Evolutionary conservation across 805 yeast species (phyloP).

Genomic region (Candida broadrunensis): DNA sequence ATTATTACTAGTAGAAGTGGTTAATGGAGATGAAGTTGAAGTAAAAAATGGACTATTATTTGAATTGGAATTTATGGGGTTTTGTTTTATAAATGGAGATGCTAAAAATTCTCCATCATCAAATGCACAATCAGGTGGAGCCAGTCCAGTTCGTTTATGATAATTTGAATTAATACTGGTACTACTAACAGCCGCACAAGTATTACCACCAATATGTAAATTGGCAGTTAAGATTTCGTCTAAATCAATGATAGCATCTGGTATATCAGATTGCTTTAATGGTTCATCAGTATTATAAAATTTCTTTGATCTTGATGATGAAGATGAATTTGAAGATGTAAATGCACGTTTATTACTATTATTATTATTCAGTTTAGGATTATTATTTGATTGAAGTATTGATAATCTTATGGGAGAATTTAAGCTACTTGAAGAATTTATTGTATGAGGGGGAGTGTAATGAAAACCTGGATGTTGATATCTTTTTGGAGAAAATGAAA

Average conservation of each 20-base stretch:
- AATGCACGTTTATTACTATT: conserved; percentile 20
- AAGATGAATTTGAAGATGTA: conserved; percentile 12
- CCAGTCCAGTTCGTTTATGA: conserved; percentile 19
- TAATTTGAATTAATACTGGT: neutral
- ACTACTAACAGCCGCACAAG: no score
- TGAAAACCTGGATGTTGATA: neutral
- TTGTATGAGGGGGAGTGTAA: neutral
- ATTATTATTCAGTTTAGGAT: no score
- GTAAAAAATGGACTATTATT: conserved; percentile 13
- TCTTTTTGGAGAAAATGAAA: neutral
- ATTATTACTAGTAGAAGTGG: neutral
- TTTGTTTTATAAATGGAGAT: conserved; percentile 27
- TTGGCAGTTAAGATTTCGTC: conserved; percentile 35
- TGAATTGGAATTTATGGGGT: conserved; percentile 7
- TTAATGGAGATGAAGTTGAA: conserved; percentile 12
- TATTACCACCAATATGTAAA: conserved; percentile 21
- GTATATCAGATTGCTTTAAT: conserved; percentile 16
- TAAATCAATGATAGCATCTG: conserved; percentile 39
- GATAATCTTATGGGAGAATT: conserved; percentile 29
- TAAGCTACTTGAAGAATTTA: conserved; percentile 16
- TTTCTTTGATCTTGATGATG: conserved; percentile 22
- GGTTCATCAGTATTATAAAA: conserved; percentile 18
- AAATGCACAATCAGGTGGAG: conserved; percentile 13
- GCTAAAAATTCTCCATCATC: conserved; percentile 25
- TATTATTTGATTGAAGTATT: neutral